Percentiles rank a stretch among this genome's conserved stretches.
Evolutionary conservation across 2,329 filamentous ascomycete genomes (phyloP).

Genomic region (Proliferodiscus dingleyae): DNA sequence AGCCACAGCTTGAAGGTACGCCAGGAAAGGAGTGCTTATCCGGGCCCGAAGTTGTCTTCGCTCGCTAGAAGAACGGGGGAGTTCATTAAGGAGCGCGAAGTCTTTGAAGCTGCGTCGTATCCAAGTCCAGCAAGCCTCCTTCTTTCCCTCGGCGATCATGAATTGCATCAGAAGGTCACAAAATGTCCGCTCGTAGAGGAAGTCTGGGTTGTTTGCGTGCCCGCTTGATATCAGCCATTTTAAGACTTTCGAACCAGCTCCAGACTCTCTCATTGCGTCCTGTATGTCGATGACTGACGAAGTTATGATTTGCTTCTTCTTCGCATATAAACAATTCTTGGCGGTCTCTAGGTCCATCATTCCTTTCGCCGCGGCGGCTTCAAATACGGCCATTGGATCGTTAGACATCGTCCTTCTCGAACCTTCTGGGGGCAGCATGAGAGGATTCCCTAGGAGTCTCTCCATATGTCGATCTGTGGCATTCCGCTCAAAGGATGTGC

Average conservation of each 20-base stretch:
- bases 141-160: slow-evolving; percentile 28
- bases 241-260: slow-evolving; percentile 29
- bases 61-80: not conserved
- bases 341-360: slow-evolving; percentile 28
- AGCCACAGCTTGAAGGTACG: not conserved
- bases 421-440: slow-evolving; percentile 32
- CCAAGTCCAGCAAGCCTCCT: slow-evolving; percentile 28
- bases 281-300: slow-evolving; percentile 15
- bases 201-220: slow-evolving; percentile 18
- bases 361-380: slow-evolving; percentile 27
- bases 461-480: slow-evolving; percentile 42
- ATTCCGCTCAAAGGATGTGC: slow-evolving; percentile 20
- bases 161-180: slow-evolving; percentile 24
- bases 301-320: slow-evolving; percentile 18
- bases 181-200: slow-evolving; percentile 22
- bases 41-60: slow-evolving; percentile 4
- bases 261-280: slow-evolving; percentile 25
- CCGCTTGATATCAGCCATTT: slow-evolving; percentile 30
- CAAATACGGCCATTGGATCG: slow-evolving; percentile 30
- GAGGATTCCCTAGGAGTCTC: slow-evolving; percentile 46
- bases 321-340: slow-evolving; percentile 19
- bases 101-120: slow-evolving; percentile 19
- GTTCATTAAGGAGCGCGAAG: slow-evolving; percentile 1
- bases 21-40: not conserved
- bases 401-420: not conserved